Base-by-base conservation (phyloP, 1,284 basidiomycete genomes). In the Sparassis latifolia region DNA sequence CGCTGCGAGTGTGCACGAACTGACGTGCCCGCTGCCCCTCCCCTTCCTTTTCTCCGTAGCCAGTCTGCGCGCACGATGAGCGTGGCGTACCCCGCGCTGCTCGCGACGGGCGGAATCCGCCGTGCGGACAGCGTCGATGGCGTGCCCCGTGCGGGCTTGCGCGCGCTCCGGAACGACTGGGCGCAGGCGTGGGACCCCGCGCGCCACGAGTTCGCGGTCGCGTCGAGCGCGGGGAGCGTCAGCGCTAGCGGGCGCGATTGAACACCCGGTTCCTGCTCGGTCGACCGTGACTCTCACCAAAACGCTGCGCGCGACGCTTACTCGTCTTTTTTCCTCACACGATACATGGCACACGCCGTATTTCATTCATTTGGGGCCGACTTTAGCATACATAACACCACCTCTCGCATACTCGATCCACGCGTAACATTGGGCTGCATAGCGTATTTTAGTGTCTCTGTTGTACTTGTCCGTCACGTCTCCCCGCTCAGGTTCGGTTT, bases 201-300 rank as follows among this genome's bases (percentile, higher is more conserved):
- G 43, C 65, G 61, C 45, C 62, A 69, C 45, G 69, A 71, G 51
- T 66, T 66, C 47, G 69, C 69, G 2, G 55, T 72, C 10, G 67
- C 68, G 32, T 61, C 60, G 35, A 70, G 68, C 52, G 59, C 62
- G 37, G 61, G 66, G 28, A 66, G 66, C 51, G 60, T 62, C 10
- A 56, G 57, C 27, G 20, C 20, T 20, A 20, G 62, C 12, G 40
- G 40, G 10, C 40, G 40, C 40, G 40, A 42, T 9, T 42, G 20
- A 27, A 10, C 40, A 27, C 28, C 35, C 12, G 35, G 20, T 20
- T 20, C 20, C 20, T 20, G 20, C 20, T 20, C 20, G 20, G 1
- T 20, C 20, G 20, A 20, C 20, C 20, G 20, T 20, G 20, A 20
- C 20, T 20, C 20, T 20, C 20, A 20, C 20, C 20, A 20, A 20